A percentile compares a stretch with the other conserved stretches of the same genome.
These are phyloP conservation scores for Lantana camara DNA, from an alignment of 257 asterid genomes.

Conservation along the genomic window DNA sequence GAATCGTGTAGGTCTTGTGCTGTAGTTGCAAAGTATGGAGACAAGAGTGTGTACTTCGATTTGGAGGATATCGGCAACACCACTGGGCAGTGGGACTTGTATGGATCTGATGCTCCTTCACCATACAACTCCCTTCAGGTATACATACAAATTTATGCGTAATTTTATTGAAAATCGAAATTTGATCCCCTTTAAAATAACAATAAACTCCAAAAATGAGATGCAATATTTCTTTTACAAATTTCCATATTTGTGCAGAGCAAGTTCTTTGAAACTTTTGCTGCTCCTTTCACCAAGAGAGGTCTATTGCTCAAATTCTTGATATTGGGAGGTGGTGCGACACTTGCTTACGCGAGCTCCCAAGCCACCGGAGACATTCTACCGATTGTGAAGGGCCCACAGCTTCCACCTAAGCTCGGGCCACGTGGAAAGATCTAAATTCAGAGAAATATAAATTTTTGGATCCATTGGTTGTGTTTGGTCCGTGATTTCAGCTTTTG, in stretches of 20 bases:
- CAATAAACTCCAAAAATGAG: too few relatives aligned
- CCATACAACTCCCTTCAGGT: slow-evolving; percentile 94
- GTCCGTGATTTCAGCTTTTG: slow-evolving; percentile 48
- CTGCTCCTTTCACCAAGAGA: slow-evolving; percentile 98
- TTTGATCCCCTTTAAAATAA: too few relatives aligned
- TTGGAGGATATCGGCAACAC: slow-evolving; percentile 91
- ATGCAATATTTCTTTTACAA: neutral
- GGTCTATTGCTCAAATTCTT: slow-evolving; percentile 92
- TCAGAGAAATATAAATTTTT: slow-evolving; percentile 13
- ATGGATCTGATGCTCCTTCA: slow-evolving; percentile 97
- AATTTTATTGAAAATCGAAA: too few relatives aligned
- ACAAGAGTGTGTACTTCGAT: slow-evolving; percentile 92
- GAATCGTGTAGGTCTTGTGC: slow-evolving; percentile 55
- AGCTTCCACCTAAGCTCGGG: slow-evolving; percentile 83
- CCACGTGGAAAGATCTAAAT: slow-evolving; percentile 83
- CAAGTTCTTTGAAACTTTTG: slow-evolving; percentile 96
- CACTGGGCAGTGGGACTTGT: slow-evolving; percentile 96
- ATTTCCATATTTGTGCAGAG: slow-evolving; percentile 50
- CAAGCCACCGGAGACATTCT: slow-evolving; percentile 86
- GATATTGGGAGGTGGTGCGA: slow-evolving; percentile 88
- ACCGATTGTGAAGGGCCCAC: slow-evolving; percentile 93
- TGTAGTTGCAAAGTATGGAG: slow-evolving; percentile 94
- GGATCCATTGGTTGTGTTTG: slow-evolving; percentile 22
- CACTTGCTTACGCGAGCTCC: slow-evolving; percentile 82
- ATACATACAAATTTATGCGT: neutral